These are phyloP conservation scores for Sicyos edulis DNA, from an alignment of 306 rosid species.

Conservation along the genomic window DNA sequence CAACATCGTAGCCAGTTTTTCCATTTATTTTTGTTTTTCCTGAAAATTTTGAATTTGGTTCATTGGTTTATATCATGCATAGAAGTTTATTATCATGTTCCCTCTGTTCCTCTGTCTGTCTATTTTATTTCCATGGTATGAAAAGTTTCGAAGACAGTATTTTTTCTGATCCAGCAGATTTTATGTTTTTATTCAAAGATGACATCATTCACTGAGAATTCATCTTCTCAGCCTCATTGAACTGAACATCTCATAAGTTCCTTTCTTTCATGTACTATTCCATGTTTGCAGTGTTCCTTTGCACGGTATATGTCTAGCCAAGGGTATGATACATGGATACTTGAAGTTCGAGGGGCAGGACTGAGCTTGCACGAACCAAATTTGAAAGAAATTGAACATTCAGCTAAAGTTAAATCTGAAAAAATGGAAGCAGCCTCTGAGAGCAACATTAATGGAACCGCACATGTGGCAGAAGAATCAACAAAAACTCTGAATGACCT, in stretches of 20 bases:
- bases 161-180: not conserved
- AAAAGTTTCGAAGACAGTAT: not conserved
- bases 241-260: not conserved
- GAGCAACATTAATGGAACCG: slow-evolving; percentile 39
- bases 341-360: slow-evolving; percentile 96
- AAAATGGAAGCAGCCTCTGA: slow-evolving; percentile 65
- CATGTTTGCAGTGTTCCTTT: slow-evolving; percentile 70
- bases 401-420: slow-evolving; percentile 53
- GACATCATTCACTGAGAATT: not conserved
- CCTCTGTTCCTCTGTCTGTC: not conserved
- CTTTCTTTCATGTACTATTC: slow-evolving; percentile 3
- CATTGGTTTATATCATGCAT: not conserved
- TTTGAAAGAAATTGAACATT: slow-evolving; percentile 48
- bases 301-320: slow-evolving; percentile 90
- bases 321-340: slow-evolving; percentile 96
- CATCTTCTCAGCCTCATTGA: not conserved
- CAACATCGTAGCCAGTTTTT: not conserved
- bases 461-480: slow-evolving; percentile 35
- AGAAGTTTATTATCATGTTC: not conserved
- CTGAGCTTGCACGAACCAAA: slow-evolving; percentile 56
- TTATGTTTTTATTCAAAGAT: not conserved
- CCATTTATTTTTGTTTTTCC: not conserved
- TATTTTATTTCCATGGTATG: not conserved
- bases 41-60: not conserved
- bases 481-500: slow-evolving; percentile 30